Evolutionary conservation across 2,329 filamentous ascomycete species (phyloP).

Genomic region (Calonectria naviculata): DNA sequence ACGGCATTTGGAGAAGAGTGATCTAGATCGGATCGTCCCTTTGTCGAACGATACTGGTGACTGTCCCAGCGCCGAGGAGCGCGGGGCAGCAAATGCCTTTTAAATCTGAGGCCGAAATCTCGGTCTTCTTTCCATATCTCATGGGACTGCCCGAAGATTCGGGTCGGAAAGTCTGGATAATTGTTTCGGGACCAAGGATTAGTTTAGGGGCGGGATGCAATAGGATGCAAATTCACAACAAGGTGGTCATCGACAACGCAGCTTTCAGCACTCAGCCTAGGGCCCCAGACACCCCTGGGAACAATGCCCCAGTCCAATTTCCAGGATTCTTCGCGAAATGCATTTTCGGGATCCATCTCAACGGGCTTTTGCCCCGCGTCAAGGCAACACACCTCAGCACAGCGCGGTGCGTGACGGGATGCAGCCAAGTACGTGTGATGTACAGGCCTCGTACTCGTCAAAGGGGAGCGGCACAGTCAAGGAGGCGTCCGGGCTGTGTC

Average conservation of each 20-base stretch:
- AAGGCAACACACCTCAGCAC: constrained; percentile 1
- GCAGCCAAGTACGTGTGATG: neutral
- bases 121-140: constrained; percentile 1
- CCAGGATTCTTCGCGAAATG: constrained; percentile 2
- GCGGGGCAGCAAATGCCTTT: neutral
- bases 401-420: constrained; percentile 1
- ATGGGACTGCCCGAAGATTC: neutral
- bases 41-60: constrained; percentile 3
- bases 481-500: neutral
- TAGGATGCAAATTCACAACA: neutral
- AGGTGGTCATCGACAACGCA: neutral
- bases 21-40: constrained; percentile 18
- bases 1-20: constrained; percentile 13
- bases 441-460: constrained; percentile 3
- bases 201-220: neutral
- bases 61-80: neutral
- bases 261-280: neutral
- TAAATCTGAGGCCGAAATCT: neutral
- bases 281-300: neutral
- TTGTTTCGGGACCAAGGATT: neutral
- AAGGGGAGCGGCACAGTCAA: neutral
- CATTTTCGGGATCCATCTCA: constrained; percentile 4
- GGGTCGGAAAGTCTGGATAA: constrained; percentile 4
- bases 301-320: neutral
- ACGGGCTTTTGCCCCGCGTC: constrained; percentile 10